Conservation (phyloP, 73 alveolate genomes). For the Paramecium biaurelia region DNA sequence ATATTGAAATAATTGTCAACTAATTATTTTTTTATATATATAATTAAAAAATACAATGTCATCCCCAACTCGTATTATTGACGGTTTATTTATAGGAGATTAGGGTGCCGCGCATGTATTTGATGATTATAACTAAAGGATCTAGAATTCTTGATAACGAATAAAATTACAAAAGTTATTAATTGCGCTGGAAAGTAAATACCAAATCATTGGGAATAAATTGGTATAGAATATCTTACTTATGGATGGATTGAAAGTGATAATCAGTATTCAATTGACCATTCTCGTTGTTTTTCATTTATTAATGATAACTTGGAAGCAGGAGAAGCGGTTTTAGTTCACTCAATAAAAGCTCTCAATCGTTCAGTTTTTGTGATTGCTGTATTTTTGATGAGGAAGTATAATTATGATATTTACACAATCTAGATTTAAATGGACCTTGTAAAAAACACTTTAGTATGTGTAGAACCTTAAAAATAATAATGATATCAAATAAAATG, state of each 20-base stretch:
- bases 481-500: neutral
- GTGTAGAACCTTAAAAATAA: neutral
- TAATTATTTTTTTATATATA: neutral
- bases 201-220: slow-evolving; percentile 92
- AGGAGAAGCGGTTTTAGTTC: slow-evolving; percentile 74
- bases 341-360: slow-evolving; percentile 71
- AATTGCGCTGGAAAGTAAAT: slow-evolving; percentile 91
- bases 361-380: slow-evolving; percentile 63
- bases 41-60: neutral
- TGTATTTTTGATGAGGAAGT: slow-evolving; percentile 67
- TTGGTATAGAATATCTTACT: slow-evolving; percentile 87
- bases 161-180: slow-evolving; percentile 87
- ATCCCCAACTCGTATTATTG: neutral
- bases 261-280: neutral
- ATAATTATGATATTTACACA: neutral
- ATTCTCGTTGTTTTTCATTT: slow-evolving; percentile 53
- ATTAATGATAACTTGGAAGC: slow-evolving; percentile 70
- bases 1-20: neutral
- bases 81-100: slow-evolving; percentile 31
- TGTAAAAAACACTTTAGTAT: neutral
- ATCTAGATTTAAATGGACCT: neutral
- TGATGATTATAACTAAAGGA: slow-evolving; percentile 31
- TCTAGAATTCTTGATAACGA: slow-evolving; percentile 87
- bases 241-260: slow-evolving; percentile 84
- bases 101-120: neutral